These are phyloP conservation scores for Phalaenopsis hybrid DNA, from an alignment of 116 monocot genomes.

Conservation along the genomic window DNA sequence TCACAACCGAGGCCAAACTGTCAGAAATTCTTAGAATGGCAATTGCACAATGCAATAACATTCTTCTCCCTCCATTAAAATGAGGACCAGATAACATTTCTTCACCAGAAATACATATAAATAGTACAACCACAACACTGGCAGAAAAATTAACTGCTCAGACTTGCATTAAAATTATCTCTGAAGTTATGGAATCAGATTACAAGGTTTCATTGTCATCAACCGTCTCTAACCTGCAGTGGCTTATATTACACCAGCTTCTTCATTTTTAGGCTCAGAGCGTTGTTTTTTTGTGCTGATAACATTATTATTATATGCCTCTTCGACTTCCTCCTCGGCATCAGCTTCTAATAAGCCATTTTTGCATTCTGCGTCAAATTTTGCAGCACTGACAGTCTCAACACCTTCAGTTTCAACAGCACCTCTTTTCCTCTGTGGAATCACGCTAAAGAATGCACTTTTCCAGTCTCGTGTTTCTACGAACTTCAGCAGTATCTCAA, in stretches of 20 bases:
- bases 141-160: not conserved
- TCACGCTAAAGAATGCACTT: conserved; percentile 85
- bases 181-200: not conserved
- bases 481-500: conserved; percentile 88
- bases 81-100: not conserved
- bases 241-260: not conserved
- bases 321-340: conserved; percentile 16
- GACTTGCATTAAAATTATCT: not conserved
- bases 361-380: conserved; percentile 12
- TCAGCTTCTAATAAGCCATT: conserved; percentile 17
- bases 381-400: conserved; percentile 9
- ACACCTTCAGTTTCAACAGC: conserved; percentile 27
- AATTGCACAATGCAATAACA: not conserved
- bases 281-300: conserved; percentile 24
- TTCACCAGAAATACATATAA: not conserved
- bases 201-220: not conserved
- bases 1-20: too few relatives aligned
- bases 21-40: too few relatives aligned
- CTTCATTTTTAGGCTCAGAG: conserved; percentile 4
- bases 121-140: not conserved
- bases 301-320: not conserved
- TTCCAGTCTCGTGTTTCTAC: conserved; percentile 87
- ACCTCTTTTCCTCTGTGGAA: conserved; percentile 81
- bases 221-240: not conserved
- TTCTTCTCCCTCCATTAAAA: not conserved